phyloP scores from a whole-genome alignment of 2,329 filamentous ascomycete species.

The Microthyrium microscopicum region DNA sequence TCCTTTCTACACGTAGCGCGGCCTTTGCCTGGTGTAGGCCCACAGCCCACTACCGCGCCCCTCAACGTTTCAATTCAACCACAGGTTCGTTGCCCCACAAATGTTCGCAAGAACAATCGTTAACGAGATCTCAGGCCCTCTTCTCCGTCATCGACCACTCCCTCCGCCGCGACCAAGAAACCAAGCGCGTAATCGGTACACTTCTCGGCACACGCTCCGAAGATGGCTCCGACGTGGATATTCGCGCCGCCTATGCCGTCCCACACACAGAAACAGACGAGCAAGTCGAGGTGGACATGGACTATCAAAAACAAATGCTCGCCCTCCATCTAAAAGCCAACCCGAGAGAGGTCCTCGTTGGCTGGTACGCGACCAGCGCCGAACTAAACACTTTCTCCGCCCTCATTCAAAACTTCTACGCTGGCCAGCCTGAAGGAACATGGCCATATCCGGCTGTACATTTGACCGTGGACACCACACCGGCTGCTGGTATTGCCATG shows the following conservation, averaged over 20 bases:
- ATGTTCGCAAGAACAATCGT: conserved; percentile 1
- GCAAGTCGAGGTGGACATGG: conserved; percentile 98
- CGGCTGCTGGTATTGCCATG: conserved; percentile 76
- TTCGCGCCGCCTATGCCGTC: conserved; percentile 92
- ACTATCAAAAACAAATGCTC: conserved; percentile 99
- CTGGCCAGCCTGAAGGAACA: conserved; percentile 87
- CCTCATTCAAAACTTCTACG: conserved; percentile 99
- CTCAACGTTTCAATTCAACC: conserved; percentile 90
- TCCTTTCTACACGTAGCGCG: conserved; percentile 90
- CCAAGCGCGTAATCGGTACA: conserved; percentile 91
- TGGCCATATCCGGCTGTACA: conserved; percentile 96
- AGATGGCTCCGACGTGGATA: conserved; percentile 92
- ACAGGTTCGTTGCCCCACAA: conserved; percentile 45
- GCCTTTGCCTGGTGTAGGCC: conserved; percentile 56
- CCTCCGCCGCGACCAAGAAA: conserved; percentile 76
- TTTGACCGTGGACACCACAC: conserved; percentile 80
- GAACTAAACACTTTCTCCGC: conserved; percentile 98
- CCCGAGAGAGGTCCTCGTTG: conserved; percentile 83
- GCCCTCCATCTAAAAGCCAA: conserved; percentile 84
- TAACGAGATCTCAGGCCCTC: conserved; percentile 31
- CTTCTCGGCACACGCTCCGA: conserved; percentile 85
- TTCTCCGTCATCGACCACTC: conserved; percentile 73
- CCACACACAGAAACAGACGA: conserved; percentile 97
- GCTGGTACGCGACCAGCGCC: conserved; percentile 95
- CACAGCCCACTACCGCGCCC: conserved; percentile 75